Conservation (phyloP, 768 basidiomycete species). For the Mycena maculata region DNA sequence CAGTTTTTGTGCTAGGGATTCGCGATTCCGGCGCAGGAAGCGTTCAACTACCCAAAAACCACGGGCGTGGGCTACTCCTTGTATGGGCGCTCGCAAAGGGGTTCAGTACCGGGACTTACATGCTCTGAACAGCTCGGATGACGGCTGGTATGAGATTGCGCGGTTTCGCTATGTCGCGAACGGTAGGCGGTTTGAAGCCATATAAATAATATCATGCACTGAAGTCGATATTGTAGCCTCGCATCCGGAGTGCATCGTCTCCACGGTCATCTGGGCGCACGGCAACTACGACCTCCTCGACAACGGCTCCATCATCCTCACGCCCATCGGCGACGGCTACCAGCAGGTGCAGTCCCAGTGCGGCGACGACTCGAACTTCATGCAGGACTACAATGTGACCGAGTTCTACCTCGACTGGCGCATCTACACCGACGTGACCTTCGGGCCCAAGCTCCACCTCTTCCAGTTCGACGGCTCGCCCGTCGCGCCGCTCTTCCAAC, state of each 20-base stretch:
- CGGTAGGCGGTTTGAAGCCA: conserved; percentile 60
- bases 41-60: conserved; percentile 74
- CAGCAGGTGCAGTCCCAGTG: conserved; percentile 85
- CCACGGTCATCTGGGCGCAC: conserved; percentile 78
- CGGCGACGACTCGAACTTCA: conserved; percentile 72
- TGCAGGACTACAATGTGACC: conserved; percentile 73
- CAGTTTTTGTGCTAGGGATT: conserved; percentile 60
- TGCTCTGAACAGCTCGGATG: conserved; percentile 57
- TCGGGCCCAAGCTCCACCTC: conserved; percentile 66
- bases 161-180: conserved; percentile 79
- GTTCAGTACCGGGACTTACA: neutral
- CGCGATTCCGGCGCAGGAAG: conserved; percentile 70
- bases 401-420: conserved; percentile 63
- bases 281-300: conserved; percentile 64
- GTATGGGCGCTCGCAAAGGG: conserved; percentile 45
- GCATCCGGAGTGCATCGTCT: conserved; percentile 75
- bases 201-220: too few species aligned
- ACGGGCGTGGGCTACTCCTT: conserved; percentile 79
- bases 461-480: conserved; percentile 69
- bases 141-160: conserved; percentile 76
- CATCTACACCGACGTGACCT: conserved; percentile 63
- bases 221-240: conserved; percentile 55
- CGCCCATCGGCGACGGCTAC: conserved; percentile 75
- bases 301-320: conserved; percentile 72
- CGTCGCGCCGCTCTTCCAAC: conserved; percentile 61